Base-by-base conservation (phyloP, 2,329 filamentous ascomycete genomes). In the Myriosclerotinia duriaeana region DNA sequence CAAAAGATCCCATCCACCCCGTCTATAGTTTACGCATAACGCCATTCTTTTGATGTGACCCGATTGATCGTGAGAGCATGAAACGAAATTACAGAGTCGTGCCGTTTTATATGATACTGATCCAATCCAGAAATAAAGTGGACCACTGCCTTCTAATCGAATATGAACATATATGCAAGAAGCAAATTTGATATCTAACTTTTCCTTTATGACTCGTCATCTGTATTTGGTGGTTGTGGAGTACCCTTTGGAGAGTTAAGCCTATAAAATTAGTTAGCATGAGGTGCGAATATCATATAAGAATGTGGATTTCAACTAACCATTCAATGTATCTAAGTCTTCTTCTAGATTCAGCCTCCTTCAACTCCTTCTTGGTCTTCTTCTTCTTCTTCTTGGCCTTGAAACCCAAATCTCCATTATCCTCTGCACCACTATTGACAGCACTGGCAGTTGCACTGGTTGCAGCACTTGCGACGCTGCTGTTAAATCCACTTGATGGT, bases 341-440 rank as follows among this genome's bases (percentile, higher is more conserved):
- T 72, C 94, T 87, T 71, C 96, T 85, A 53, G 90, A 90, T 80
- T 98, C 94, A 26, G 90, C 85, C 78, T 99, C 95, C 86, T 99
- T 99, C 77, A 93, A 73, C 79, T 99, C 93, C 80, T 93, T 93
- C 83, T 96, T 92, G 66, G 95, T 99, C 87, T 95, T 87, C 91
- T 99, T 99, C 88, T 94, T 96, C 92, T 97, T 97, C 85, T 93
- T 95, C 79, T 85, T 87, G 12, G 90, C 84, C 78, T 85, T 87
- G 88, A 99, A 99, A 82, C 96, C 94, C 84, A 99, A 86, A 68
- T 83, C 85, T 78, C 89, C 83, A 68, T 87, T 87, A 73, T 95
- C 93, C 79, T 98, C 94, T 0, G 84, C 87, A n/a, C 92, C 93
- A 62, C 87, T 90, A 81, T 93, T 94, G 67, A 88, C 88, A 2